Base-by-base conservation (phyloP, 2,329 filamentous ascomycete species). In the Beauveria brongniartii region DNA sequence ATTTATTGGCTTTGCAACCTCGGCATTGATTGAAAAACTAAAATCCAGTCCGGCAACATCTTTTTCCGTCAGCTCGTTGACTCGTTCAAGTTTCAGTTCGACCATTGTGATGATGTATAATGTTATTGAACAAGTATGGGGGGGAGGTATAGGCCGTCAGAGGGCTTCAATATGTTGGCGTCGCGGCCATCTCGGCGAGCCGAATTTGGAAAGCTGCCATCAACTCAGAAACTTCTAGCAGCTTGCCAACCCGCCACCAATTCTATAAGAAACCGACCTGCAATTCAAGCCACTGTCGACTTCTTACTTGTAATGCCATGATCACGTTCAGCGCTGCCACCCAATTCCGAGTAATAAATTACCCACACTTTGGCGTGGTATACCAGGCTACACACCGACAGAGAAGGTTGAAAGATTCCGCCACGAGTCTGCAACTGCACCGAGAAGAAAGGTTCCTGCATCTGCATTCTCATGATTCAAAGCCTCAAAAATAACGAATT, bases 41-140 rank as follows among this genome's bases (percentile, higher is more conserved):
- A 65, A 63, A 43, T 66, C 63, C 10, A 59, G 52, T 18, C 56
- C 57, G n/a, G 59, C 41, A 37, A 66, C 20, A 9, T 66, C 62
- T 3, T 55, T 20, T 6, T 50, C 37, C 10, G 61, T 61, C 22
- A 66, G 37, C 7, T 16, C 41, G 10, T 28, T 48, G 24, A 60
- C 62, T 22, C 63, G 54, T 56, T 62, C 61, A 3, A 62, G 40
- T 6, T 58, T 48, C 43, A 62, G 26, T 12, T 55, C 28, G n/a
- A 8, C 6, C 61, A 62, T 62, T 20, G 2, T 30, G 16, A 5
- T 1, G 18, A 37, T 37, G 12, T 14, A 6, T 37, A 2, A 14
- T 7, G 20, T 24, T 12, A 7, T 4, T 2, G 44, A 14, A 24
- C 14, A 5, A 24, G 20, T 47, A 16, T 24, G 2, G 44, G 22